Conservation (phyloP, 257 asterid genomes). For the Solanum gracilifrons region DNA sequence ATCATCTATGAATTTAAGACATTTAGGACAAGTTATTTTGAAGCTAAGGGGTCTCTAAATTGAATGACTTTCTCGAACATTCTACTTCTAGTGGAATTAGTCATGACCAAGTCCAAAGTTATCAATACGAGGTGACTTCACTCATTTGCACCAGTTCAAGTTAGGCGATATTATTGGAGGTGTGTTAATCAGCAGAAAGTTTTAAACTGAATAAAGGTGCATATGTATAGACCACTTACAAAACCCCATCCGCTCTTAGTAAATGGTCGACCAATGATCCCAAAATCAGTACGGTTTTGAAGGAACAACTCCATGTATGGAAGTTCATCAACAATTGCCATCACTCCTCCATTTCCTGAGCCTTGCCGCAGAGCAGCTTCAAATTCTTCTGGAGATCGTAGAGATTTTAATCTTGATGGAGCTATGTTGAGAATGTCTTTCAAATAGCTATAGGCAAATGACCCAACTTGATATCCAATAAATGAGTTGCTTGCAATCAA, state of each 20-base stretch:
- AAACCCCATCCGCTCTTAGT: slow-evolving; percentile 46
- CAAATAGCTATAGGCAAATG: slow-evolving; percentile 30
- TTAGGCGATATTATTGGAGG: background rate
- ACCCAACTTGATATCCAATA: slow-evolving; percentile 44
- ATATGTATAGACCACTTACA: slow-evolving; percentile 21
- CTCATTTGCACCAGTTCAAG: background rate
- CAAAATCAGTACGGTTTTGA: slow-evolving; percentile 18
- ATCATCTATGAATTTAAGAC: background rate
- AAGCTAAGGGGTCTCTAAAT: background rate
- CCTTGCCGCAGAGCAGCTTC: slow-evolving; percentile 23
- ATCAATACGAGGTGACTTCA: background rate
- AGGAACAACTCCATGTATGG: slow-evolving; percentile 38
- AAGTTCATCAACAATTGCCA: slow-evolving; percentile 44
- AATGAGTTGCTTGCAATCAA: slow-evolving; percentile 20
- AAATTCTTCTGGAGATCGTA: slow-evolving; percentile 40
- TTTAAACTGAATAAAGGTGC: background rate
- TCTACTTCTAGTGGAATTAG: background rate
- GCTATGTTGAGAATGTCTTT: slow-evolving; percentile 22
- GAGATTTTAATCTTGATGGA: slow-evolving; percentile 24
- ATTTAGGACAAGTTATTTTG: background rate
- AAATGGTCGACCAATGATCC: slow-evolving; percentile 29
- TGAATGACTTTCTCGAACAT: background rate
- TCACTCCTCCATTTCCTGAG: slow-evolving; percentile 23
- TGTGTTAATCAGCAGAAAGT: background rate
- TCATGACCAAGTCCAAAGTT: background rate